phyloP scores from a whole-genome alignment of 2,329 filamentous ascomycete species.

The Neonectria ditissima region DNA sequence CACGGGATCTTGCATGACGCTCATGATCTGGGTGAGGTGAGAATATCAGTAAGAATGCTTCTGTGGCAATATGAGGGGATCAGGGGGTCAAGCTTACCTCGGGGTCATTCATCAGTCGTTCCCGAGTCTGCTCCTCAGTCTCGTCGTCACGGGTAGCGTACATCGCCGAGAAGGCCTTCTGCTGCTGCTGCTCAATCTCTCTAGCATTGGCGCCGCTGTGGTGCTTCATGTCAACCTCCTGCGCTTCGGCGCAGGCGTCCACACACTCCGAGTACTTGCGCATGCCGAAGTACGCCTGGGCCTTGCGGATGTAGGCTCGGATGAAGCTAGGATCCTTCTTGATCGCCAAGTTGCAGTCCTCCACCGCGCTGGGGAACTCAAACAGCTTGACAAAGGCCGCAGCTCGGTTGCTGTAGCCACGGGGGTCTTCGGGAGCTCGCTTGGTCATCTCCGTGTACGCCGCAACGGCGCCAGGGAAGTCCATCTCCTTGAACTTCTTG shows the following conservation, averaged over 20 bases:
- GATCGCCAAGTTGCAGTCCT: slow-evolving; percentile 93
- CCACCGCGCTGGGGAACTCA: slow-evolving; percentile 91
- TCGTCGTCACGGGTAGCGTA: slow-evolving; percentile 92
- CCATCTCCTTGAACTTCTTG: slow-evolving; percentile 94
- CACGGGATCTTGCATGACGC: slow-evolving; percentile 92
- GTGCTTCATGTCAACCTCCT: slow-evolving; percentile 77
- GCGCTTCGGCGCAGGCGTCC: slow-evolving; percentile 87
- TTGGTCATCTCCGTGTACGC: slow-evolving; percentile 98
- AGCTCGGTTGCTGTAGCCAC: slow-evolving; percentile 97
- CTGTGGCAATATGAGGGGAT: background rate
- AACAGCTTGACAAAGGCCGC: slow-evolving; percentile 97
- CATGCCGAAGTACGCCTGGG: slow-evolving; percentile 96
- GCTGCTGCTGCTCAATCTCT: slow-evolving; percentile 93
- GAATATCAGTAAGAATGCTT: slow-evolving; percentile 42
- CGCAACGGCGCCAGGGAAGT: slow-evolving; percentile 95
- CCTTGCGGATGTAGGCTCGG: slow-evolving; percentile 95
- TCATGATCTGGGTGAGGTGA: slow-evolving; percentile 72
- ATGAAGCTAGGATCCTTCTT: slow-evolving; percentile 93
- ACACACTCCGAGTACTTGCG: slow-evolving; percentile 96
- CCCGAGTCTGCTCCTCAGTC: slow-evolving; percentile 94
- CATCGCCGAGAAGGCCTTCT: slow-evolving; percentile 92
- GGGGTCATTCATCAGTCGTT: slow-evolving; percentile 89
- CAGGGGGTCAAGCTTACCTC: slow-evolving; percentile 71
- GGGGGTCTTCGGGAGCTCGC: slow-evolving; percentile 90
- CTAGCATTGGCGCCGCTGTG: slow-evolving; percentile 81